Base-by-base conservation (phyloP, 2,329 filamentous ascomycete species). In the Geosmithia putterillii region DNA sequence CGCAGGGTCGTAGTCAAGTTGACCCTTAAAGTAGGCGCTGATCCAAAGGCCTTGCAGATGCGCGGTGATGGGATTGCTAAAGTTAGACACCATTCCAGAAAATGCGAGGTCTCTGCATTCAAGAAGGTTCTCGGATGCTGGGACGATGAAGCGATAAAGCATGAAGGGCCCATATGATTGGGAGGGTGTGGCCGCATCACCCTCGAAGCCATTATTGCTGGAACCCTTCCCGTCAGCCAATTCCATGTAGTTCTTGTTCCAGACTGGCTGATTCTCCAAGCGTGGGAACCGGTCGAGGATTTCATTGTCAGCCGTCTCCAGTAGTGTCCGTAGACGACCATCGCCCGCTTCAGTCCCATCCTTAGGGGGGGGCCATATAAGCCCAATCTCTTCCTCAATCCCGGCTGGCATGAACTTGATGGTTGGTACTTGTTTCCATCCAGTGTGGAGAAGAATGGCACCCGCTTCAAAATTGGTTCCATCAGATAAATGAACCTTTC, bases 21-120 rank as follows among this genome's bases (percentile, higher is more conserved):
- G 60, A n/a, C 62, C 64, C 23, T 69, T 63, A 8, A 84, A 59
- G 50, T 74, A 82, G 0, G 77, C 76, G 0, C 70, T 61, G n/a
- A 77, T 62, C 73, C 73, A 76, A 6, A 74, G 60, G 0, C 70
- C 71, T 42, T 65, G 62, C 1, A 60, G 45, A 0, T 56, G 53
- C 6, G 61, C 60, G 28, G 56, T 57, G 23, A 61, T 55, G 1
- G 57, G 50, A 1, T 59, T 64, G 38, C 58, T 57, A 22, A 62
- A 54, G 1, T 50, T 56, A 9, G 51, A 54, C 7, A 57, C 50
- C 37, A 63, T 52, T 1, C 63, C 63, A 1, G 51, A 52, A 17
- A 56, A 61, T 9, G 62, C 63, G 5, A 66, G 46, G 9, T 53
- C 40, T 10, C 40, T 32, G 14, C 15, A 54, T 3, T 59, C 46